Conservation (phyloP, 441 rosid genomes). For the Croton setiger region DNA sequence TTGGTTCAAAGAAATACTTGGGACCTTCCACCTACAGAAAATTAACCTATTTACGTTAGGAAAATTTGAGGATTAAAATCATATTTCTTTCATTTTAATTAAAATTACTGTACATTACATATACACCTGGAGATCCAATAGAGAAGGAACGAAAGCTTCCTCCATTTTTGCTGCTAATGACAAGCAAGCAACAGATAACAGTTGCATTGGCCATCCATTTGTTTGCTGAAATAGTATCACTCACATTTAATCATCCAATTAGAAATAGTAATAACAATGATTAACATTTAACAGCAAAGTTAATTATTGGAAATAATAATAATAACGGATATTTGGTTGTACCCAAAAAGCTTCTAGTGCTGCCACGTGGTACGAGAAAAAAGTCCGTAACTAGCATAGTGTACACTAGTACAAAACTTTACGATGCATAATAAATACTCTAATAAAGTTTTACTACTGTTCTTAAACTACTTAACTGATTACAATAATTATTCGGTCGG, state of each 20-base stretch:
- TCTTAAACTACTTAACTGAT: conserved; percentile 5
- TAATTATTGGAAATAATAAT: neutral
- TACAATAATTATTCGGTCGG: conserved; percentile 13
- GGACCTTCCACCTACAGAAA: conserved; percentile 61
- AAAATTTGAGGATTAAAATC: too few species aligned
- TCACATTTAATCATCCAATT: neutral
- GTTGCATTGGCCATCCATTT: conserved; percentile 88
- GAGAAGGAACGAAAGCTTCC: conserved; percentile 86
- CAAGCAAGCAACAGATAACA: conserved; percentile 86
- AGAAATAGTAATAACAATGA: neutral
- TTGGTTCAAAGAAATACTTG: conserved; percentile 70
- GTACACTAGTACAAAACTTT: conserved; percentile 26
- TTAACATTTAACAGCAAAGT: neutral
- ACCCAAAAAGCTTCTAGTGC: neutral
- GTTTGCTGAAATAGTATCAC: conserved; percentile 44
- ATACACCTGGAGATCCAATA: conserved; percentile 76
- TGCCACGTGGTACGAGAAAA: conserved; percentile 19
- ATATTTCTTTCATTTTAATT: too few species aligned
- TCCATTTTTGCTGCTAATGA: conserved; percentile 98
- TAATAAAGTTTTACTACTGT: conserved; percentile 16
- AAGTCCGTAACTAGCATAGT: neutral
- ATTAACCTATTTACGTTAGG: neutral
- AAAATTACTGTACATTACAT: too few species aligned
- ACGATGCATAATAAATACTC: conserved; percentile 13
- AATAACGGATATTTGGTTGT: neutral